Percentiles rank a stretch among this genome's conserved stretches.
phyloP scores from a whole-genome alignment of 768 basidiomycete species.

The Lentinula aciculospora region DNA sequence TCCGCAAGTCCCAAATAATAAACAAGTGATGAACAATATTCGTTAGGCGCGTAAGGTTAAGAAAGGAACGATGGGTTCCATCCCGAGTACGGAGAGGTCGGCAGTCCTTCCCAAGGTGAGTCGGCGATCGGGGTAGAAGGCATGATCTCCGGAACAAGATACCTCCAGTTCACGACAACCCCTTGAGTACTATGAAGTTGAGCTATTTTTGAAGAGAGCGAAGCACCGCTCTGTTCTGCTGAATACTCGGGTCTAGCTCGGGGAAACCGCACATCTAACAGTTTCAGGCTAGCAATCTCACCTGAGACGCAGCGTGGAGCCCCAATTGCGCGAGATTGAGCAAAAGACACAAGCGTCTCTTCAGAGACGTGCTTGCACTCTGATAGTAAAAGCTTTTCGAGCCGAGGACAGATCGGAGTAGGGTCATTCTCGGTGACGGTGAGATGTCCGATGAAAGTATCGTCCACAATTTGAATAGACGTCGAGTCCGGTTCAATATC shows the following conservation, averaged over 20 bases:
- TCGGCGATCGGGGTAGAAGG: not conserved
- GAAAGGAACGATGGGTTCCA: not conserved
- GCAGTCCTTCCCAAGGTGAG: conserved; percentile 1
- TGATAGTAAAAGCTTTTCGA: not conserved
- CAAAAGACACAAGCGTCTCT: not conserved
- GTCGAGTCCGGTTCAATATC: not conserved
- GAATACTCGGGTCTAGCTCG: not conserved
- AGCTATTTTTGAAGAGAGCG: not conserved
- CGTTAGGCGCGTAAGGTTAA: not conserved
- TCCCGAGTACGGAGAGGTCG: not conserved
- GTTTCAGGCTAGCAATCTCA: not conserved
- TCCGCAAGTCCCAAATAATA: not conserved
- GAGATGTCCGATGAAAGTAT: not conserved
- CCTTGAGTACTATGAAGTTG: not conserved
- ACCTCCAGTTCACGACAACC: not conserved
- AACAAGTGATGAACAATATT: not conserved
- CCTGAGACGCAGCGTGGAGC: not conserved
- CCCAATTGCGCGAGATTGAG: not conserved
- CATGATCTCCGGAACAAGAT: not conserved
- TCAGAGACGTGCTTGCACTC: not conserved
- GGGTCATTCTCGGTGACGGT: not conserved
- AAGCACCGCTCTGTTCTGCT: not conserved
- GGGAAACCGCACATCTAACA: not conserved
- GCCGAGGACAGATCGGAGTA: conserved; percentile 1
- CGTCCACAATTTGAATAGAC: not conserved